These are phyloP conservation scores for Phycomyces blakesleeanus DNA, from an alignment of 192 early-diverging fungal genomes.

Conservation along the genomic window DNA sequence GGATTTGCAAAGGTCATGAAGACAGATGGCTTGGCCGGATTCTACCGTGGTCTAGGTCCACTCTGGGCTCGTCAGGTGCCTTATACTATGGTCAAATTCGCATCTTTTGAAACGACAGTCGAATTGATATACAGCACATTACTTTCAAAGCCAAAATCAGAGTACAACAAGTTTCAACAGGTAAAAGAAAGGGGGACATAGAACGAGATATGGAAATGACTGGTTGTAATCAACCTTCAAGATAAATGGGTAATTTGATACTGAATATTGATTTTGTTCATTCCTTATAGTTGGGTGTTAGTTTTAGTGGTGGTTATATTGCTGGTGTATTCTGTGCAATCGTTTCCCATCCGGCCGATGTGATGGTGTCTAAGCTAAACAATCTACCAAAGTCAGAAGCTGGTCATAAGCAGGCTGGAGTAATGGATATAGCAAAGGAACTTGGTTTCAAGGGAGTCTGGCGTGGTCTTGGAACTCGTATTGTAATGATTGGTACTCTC, in stretches of 20 bases:
- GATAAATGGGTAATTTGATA: neutral
- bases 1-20: conserved; percentile 58
- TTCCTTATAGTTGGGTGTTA: conserved; percentile 47
- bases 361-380: conserved; percentile 62
- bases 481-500: conserved; percentile 90
- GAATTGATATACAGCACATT: conserved; percentile 61
- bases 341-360: conserved; percentile 89
- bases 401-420: conserved; percentile 25
- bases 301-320: conserved; percentile 82
- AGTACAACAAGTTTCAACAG: conserved; percentile 70
- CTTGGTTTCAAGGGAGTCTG: conserved; percentile 65
- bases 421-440: conserved; percentile 46
- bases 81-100: conserved; percentile 86
- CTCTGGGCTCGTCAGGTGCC: conserved; percentile 82
- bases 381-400: conserved; percentile 16
- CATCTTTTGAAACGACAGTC: conserved; percentile 75
- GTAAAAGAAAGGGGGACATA: too few relatives aligned
- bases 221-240: too few relatives aligned
- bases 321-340: conserved; percentile 87
- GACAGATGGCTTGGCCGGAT: conserved; percentile 62
- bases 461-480: conserved; percentile 81
- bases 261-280: neutral
- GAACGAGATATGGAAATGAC: too few relatives aligned
- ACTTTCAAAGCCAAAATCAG: conserved; percentile 61
- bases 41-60: conserved; percentile 68